These are phyloP conservation scores for Trichosporon sp. DNA, from an alignment of 1,284 basidiomycete genomes.

Conservation along the genomic window DNA sequence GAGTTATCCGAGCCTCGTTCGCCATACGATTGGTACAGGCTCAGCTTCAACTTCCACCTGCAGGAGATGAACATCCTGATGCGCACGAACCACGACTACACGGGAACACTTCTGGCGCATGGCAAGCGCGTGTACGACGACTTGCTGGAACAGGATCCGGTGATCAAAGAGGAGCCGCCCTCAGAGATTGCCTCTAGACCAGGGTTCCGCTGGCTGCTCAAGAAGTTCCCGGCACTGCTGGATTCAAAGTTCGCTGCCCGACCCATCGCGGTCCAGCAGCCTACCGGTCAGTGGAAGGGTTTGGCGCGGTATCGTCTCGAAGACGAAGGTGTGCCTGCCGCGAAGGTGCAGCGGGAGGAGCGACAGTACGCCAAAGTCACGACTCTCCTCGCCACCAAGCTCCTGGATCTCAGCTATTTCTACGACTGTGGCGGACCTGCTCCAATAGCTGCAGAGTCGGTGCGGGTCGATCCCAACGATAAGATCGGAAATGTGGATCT, in stretches of 20 bases:
- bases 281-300: slow-evolving; percentile 44
- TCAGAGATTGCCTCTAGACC: slow-evolving; percentile 35
- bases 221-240: slow-evolving; percentile 34
- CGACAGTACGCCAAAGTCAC: slow-evolving; percentile 79
- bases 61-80: slow-evolving; percentile 60
- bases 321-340: slow-evolving; percentile 9
- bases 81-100: slow-evolving; percentile 70
- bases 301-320: slow-evolving; percentile 48
- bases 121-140: slow-evolving; percentile 61
- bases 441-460: slow-evolving; percentile 40
- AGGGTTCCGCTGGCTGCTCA: slow-evolving; percentile 37
- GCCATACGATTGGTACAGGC: slow-evolving; percentile 70
- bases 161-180: slow-evolving; percentile 30
- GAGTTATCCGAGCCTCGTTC: slow-evolving; percentile 71
- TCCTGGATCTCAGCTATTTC: slow-evolving; percentile 74
- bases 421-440: slow-evolving; percentile 57
- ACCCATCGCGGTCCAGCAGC: slow-evolving; percentile 7
- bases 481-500: slow-evolving; percentile 79
- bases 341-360: slow-evolving; percentile 30
- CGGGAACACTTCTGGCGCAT: slow-evolving; percentile 58
- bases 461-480: slow-evolving; percentile 51
- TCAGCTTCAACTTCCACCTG: slow-evolving; percentile 66
- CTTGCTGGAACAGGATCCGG: slow-evolving; percentile 51
- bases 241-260: slow-evolving; percentile 34
- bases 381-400: slow-evolving; percentile 68